phyloP scores from a whole-genome alignment of 345 rosid species.

The Boechera stricta region DNA sequence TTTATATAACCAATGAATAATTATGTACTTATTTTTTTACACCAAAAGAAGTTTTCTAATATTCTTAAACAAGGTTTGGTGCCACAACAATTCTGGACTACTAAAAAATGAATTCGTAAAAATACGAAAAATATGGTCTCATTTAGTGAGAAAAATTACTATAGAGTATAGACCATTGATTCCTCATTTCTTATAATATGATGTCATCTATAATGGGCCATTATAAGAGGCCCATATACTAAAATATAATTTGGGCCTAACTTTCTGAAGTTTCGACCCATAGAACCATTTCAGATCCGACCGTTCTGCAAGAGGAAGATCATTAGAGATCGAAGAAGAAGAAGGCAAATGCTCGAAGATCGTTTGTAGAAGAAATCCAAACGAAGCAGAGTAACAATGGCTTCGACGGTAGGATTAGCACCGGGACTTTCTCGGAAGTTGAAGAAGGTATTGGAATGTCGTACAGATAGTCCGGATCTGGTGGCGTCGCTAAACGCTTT shows the following conservation, averaged over 20 bases:
- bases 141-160: not conserved
- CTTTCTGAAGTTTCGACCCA: not conserved
- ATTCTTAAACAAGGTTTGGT: not conserved
- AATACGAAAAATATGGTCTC: not conserved
- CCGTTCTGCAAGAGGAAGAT: constrained; percentile 18
- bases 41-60: not conserved
- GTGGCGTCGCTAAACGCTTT: constrained; percentile 81
- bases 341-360: constrained; percentile 17
- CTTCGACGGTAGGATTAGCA: constrained; percentile 69
- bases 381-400: constrained; percentile 33
- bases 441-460: constrained; percentile 90
- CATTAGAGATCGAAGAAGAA: constrained; percentile 34
- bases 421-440: constrained; percentile 94
- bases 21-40: not conserved
- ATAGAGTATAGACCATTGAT: not conserved
- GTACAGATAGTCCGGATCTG: constrained; percentile 88
- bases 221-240: not conserved
- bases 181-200: too few relatives aligned
- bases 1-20: not conserved
- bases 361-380: constrained; percentile 26
- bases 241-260: constrained; percentile 10
- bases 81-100: not conserved
- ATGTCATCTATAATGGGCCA: not conserved
- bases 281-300: constrained; percentile 30
- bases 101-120: not conserved